Conservation (phyloP, 2,329 filamentous ascomycete species). For the Stemphylium lycopersici region DNA sequence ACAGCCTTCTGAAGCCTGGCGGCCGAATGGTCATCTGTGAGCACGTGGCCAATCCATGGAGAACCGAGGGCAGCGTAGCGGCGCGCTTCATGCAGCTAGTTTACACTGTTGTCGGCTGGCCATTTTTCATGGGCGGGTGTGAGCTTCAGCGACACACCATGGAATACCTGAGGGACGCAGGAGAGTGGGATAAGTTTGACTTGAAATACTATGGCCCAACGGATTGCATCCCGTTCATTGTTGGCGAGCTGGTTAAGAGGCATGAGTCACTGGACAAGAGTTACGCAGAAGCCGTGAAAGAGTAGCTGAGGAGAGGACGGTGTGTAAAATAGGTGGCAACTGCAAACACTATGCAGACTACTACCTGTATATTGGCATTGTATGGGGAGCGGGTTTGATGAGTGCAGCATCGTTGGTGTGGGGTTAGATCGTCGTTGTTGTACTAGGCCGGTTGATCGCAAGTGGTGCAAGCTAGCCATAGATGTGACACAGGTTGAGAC, state of each 20-base stretch:
- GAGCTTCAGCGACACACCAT: conserved; percentile 58
- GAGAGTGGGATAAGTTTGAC: conserved; percentile 58
- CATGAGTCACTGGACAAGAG: conserved; percentile 20
- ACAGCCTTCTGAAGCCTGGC: conserved; percentile 60
- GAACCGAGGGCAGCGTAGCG: conserved; percentile 52
- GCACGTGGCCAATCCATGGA: conserved; percentile 61
- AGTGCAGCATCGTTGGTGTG: no score
- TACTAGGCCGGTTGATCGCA: not conserved
- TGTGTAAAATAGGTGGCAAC: not conserved
- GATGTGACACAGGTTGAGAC: not conserved
- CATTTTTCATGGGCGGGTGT: conserved; percentile 60
- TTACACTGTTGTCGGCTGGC: conserved; percentile 57
- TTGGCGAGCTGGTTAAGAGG: conserved; percentile 47
- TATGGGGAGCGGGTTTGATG: no score
- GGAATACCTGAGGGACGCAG: conserved; percentile 51
- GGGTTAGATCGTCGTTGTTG: not conserved
- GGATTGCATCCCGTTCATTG: conserved; percentile 43
- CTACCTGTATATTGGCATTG: no score
- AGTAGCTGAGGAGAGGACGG: conserved; percentile 1
- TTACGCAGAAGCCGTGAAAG: conserved; percentile 29
- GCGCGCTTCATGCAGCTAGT: conserved; percentile 56
- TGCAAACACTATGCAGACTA: no score
- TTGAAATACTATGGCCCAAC: conserved; percentile 48
- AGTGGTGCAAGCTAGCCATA: not conserved
- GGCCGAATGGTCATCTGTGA: conserved; percentile 62